Base-by-base conservation (phyloP, 1,284 basidiomycete species). In the Malassezia vespertilionis region DNA sequence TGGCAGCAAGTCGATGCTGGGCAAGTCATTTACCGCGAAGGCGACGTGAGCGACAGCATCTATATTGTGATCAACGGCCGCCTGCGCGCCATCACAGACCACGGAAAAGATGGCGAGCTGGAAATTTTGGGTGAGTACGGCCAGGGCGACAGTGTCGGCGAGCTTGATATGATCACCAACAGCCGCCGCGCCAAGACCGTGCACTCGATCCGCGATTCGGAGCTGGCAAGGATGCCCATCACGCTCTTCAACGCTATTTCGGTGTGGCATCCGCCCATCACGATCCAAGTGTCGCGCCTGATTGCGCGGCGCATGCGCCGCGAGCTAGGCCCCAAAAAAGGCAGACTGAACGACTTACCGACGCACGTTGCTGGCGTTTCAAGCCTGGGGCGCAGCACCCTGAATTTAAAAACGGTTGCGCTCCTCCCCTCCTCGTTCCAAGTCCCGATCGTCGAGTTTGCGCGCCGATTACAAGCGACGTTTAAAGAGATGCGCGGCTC, bases 21-120 rank as follows among this genome's bases (percentile, higher is more conserved):
- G 0, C 87, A 78, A 56, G 82, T 89, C 31, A 76, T 93, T 41
- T 96, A 89, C 81, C 79, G 90, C 21, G 84, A 91, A 33, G 82
- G 86, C 26, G 93, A 96, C 58, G 75, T 74, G 21, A 86, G 83
- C 65, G 86, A 93, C 62, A 90, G 88, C 63, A 95, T 97, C 72
- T 97, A 93, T 72, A 93, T 99, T 45, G 60, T 97, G 57, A 90
- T 97, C 73, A 96, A 96, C 64, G 91, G 91, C 31, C 88, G 91
- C 56, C 74, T 99, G 15, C 81, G 91, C 52, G 84, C 88, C 1
- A 72, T 80, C 35, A 79, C 83, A 17, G 76, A 78, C 44, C 75
- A 75, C 43, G 11, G 9, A 8, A 36, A 32, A 4, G 81, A 78
- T 24, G 42, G 28, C 9, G 72, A 73, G 6, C 81, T 93, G 30